These are phyloP conservation scores for Claviceps sp. DNA, from an alignment of 2,329 filamentous ascomycete genomes.

Conservation along the genomic window DNA sequence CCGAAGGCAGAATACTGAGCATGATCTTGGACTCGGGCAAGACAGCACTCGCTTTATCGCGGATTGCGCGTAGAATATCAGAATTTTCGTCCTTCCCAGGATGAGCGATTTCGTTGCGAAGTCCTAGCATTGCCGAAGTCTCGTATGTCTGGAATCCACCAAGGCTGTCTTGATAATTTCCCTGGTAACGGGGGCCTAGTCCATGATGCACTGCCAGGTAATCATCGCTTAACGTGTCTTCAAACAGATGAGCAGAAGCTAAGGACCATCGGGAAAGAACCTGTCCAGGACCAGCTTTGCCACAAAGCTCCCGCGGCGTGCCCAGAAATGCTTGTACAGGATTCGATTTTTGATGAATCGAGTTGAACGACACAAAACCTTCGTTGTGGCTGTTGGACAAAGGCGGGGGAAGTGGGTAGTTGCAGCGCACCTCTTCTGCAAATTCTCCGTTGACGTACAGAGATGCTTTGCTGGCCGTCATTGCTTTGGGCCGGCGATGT, in stretches of 20 bases:
- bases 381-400: slow-evolving; percentile 48
- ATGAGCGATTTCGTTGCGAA: slow-evolving; percentile 83
- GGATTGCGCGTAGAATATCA: slow-evolving; percentile 80
- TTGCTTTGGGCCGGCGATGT: slow-evolving; percentile 65
- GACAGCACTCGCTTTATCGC: slow-evolving; percentile 69
- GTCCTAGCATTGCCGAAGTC: slow-evolving; percentile 77
- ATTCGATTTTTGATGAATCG: slow-evolving; percentile 40
- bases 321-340: slow-evolving; percentile 87
- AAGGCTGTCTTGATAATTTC: slow-evolving; percentile 92
- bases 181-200: slow-evolving; percentile 79
- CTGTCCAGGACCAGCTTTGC: slow-evolving; percentile 57
- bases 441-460: slow-evolving; percentile 91
- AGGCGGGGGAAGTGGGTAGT: slow-evolving; percentile 69
- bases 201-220: slow-evolving; percentile 82
- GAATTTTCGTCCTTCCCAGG: slow-evolving; percentile 82
- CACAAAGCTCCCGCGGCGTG: slow-evolving; percentile 78
- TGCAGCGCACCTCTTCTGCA: slow-evolving; percentile 78
- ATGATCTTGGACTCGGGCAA: slow-evolving; percentile 71
- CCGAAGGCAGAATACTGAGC: slow-evolving; percentile 69
- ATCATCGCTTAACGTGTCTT: slow-evolving; percentile 81
- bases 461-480: slow-evolving; percentile 65
- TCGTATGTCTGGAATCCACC: slow-evolving; percentile 94
- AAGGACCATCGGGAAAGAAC: slow-evolving; percentile 77
- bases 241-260: slow-evolving; percentile 78
- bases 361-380: slow-evolving; percentile 57